Conservation (phyloP, 2,329 filamentous ascomycete genomes). For the Xylogone sp. region DNA sequence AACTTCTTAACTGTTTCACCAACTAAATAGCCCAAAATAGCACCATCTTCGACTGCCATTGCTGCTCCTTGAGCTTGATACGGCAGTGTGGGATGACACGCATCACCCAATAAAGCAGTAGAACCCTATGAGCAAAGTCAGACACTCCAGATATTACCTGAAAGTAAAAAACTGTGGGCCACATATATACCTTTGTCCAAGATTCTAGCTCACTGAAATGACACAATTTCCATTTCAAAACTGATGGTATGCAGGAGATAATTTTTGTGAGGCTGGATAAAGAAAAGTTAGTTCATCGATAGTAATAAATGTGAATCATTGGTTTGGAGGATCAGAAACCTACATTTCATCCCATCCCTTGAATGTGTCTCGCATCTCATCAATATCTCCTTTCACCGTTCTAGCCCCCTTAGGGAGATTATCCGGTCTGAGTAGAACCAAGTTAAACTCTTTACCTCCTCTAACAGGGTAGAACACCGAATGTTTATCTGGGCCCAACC, state of each 20-base stretch:
- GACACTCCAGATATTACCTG: too few relatives aligned
- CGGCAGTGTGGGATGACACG: constrained; percentile 58
- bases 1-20: constrained; percentile 21
- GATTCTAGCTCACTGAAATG: neutral
- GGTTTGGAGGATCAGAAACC: neutral
- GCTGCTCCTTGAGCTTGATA: constrained; percentile 52
- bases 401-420: constrained; percentile 52
- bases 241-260: constrained; percentile 32
- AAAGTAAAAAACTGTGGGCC: too few relatives aligned
- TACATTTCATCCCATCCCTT: constrained; percentile 52
- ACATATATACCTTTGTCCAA: constrained; percentile 47
- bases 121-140: neutral
- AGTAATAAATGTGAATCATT: constrained; percentile 46
- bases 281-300: neutral
- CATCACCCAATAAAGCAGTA: constrained; percentile 42
- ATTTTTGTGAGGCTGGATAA: neutral
- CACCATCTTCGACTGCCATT: constrained; percentile 56
- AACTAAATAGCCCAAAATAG: constrained; percentile 50
- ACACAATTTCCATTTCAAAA: constrained; percentile 1
- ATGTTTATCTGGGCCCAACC: constrained; percentile 60
- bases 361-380: constrained; percentile 60
- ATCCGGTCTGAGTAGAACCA: constrained; percentile 63
- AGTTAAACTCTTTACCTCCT: constrained; percentile 56
- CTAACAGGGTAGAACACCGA: constrained; percentile 60
- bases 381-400: constrained; percentile 47